Evolutionary conservation across 225 moss, liverwort and hornwort species (phyloP).

Genomic region (Lunularia cruciata): DNA sequence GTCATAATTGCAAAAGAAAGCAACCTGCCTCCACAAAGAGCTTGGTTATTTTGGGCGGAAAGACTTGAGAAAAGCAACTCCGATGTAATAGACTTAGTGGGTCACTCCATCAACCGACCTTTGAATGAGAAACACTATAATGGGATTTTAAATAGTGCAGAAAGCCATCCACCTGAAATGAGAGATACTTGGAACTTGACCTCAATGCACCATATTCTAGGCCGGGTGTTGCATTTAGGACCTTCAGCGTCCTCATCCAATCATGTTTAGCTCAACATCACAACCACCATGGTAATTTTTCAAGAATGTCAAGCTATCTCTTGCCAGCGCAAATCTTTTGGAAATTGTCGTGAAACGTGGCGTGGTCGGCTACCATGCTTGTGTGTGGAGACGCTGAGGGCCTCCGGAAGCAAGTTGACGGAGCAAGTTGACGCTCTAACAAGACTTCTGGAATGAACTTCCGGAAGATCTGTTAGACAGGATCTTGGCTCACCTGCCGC

Average conservation of each 20-base stretch:
- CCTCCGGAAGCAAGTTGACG: slow-evolving; percentile 4
- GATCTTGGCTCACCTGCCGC: slow-evolving; percentile 62
- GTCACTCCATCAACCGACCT: too few relatives aligned
- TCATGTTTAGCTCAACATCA: slow-evolving; percentile 1
- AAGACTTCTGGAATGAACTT: slow-evolving; percentile 51
- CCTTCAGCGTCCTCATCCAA: not conserved
- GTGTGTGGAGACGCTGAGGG: slow-evolving; percentile 5
- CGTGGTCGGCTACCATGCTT: not conserved
- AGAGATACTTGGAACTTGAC: too few relatives aligned
- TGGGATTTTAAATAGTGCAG: too few relatives aligned
- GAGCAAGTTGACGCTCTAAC: slow-evolving; percentile 17
- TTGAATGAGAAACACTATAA: too few relatives aligned
- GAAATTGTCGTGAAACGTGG: slow-evolving; percentile 3
- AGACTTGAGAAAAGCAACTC: too few relatives aligned
- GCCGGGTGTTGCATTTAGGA: not conserved
- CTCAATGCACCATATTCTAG: too few relatives aligned
- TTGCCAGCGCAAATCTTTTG: not conserved
- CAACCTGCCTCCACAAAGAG: too few relatives aligned
- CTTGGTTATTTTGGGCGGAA: too few relatives aligned
- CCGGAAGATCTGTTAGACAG: slow-evolving; percentile 74
- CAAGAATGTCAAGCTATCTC: not conserved
- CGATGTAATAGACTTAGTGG: too few relatives aligned
- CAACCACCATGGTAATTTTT: not conserved
- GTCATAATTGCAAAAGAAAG: slow-evolving; percentile 59
- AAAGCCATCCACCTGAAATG: too few relatives aligned